Conservation (phyloP, 768 basidiomycete genomes). For the Podaxis sp. region DNA sequence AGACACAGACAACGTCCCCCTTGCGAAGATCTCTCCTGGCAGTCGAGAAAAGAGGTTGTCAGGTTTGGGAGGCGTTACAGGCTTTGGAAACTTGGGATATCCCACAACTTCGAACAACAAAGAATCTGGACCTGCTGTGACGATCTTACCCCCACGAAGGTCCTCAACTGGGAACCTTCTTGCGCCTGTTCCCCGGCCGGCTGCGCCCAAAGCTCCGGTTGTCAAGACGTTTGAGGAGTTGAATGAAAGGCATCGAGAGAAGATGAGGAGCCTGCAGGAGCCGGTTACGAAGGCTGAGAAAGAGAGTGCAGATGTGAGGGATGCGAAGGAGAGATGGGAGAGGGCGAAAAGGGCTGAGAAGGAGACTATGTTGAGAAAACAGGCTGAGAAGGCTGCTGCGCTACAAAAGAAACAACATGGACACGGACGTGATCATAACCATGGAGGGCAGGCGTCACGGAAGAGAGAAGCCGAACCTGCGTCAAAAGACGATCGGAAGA, state of each 20-base stretch:
- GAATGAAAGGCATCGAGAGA: constrained; percentile 81
- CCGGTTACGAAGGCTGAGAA: constrained; percentile 81
- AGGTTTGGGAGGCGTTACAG: constrained; percentile 7
- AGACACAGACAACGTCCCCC: constrained; percentile 15
- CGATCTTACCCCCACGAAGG: constrained; percentile 50
- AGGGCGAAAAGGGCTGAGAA: constrained; percentile 71
- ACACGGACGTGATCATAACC: constrained; percentile 26
- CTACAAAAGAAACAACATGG: constrained; percentile 53
- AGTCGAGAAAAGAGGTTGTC: constrained; percentile 12
- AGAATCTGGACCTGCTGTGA: constrained; percentile 27
- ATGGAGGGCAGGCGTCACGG: constrained; percentile 36
- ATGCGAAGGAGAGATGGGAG: constrained; percentile 85
- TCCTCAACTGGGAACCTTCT: constrained; percentile 30
- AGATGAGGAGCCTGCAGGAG: constrained; percentile 78
- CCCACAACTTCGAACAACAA: background rate
- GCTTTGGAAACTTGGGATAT: constrained; percentile 12
- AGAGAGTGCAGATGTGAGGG: constrained; percentile 71
- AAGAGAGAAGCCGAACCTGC: constrained; percentile 31
- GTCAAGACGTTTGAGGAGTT: constrained; percentile 86
- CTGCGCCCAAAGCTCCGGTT: constrained; percentile 51
- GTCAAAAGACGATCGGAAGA: constrained; percentile 24
- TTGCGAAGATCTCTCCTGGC: constrained; percentile 17
- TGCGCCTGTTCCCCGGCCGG: constrained; percentile 47
- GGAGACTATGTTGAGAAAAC: constrained; percentile 68
- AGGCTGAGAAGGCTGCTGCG: constrained; percentile 66